Base-by-base conservation (phyloP, 2,329 filamentous ascomycete genomes). In the Pochonia chlamydosporia region DNA sequence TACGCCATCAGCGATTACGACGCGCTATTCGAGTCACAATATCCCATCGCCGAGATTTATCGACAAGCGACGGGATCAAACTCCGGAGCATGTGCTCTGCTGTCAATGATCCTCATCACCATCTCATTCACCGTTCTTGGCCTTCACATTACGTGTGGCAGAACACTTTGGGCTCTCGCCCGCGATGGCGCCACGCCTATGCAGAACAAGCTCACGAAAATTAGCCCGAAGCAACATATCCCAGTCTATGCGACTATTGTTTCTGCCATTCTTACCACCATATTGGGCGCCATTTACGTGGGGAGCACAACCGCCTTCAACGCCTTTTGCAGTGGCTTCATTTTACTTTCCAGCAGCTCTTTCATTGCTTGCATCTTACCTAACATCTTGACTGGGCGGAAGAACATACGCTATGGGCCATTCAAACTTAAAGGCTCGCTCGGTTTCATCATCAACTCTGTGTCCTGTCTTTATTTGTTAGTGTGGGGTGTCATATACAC, bases 31-130 rank as follows among this genome's bases (percentile, higher is more conserved):
- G 65, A 68, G 47, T 74, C 73, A 26, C 63, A 73, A 3, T 84
- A 82, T 54, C 84, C 85, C 1, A 76, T 87, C 11, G 78, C 81
- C 6, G 78, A 82, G 44, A 82, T 88, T 49, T 88, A 87, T 61
- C 70, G 60, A 23, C 79, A 82, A 60, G 78, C 76, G 0, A 81
- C 78, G 0, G 71, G 73, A 0, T 74, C 71, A 1, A 66, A 64
- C 1, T 68, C 67, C 0, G 78, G 76, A 1, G 73, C 78, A 0
- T 69, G 74, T 0, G 76, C 74, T 0, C 61, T 82, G 3, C 66
- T 80, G 1, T 57, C 62, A 2, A 61, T 76, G 26, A 56, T 70
- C 24, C 54, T 70, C 48, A 54, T 69, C 3, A 66, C 61, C 48
- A 67, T 70, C n/a, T 55, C 54, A 3, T 52, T 68, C 25, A 68